Evolutionary conservation across 768 basidiomycete genomes (phyloP).

Genomic region (Pleurotus salmoneostramineus): DNA sequence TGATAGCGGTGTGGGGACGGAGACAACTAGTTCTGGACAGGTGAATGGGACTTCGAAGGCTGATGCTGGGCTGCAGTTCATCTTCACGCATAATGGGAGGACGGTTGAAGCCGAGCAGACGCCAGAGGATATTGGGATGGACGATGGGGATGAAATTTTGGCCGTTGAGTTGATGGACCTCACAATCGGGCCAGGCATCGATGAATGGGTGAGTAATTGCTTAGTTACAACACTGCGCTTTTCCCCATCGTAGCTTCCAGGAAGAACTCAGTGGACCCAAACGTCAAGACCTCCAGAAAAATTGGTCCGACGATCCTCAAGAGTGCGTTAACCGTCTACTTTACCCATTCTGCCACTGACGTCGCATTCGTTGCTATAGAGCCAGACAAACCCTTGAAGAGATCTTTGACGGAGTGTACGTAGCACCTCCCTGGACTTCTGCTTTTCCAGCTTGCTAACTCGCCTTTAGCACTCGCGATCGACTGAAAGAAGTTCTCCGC

Average conservation of each 20-base stretch:
- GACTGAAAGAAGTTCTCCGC: constrained; percentile 80
- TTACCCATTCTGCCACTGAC: background rate
- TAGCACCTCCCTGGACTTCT: constrained; percentile 14
- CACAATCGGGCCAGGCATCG: constrained; percentile 61
- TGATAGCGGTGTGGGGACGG: no score
- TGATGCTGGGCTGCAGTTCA: constrained; percentile 63
- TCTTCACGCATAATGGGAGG: constrained; percentile 82
- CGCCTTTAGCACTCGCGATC: constrained; percentile 65
- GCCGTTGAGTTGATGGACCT: constrained; percentile 91
- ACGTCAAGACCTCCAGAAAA: constrained; percentile 72
- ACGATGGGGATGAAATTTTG: constrained; percentile 84
- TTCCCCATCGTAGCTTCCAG: constrained; percentile 24
- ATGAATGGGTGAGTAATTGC: constrained; percentile 65
- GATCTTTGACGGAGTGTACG: constrained; percentile 84
- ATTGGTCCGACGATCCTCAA: constrained; percentile 71
- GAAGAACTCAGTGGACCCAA: constrained; percentile 62
- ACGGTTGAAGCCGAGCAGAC: constrained; percentile 79
- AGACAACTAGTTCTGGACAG: constrained; percentile 22
- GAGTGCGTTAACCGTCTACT: constrained; percentile 48
- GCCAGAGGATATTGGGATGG: constrained; percentile 83
- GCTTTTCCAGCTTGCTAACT: constrained; percentile 7
- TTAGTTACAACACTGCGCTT: no score
- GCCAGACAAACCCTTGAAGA: constrained; percentile 74
- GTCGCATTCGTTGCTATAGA: constrained; percentile 34
- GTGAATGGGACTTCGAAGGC: constrained; percentile 50